Percentiles rank a stretch among this genome's conserved stretches.
Conservation (phyloP, 805 yeast genomes). For the Starmerella scarabaei region DNA sequence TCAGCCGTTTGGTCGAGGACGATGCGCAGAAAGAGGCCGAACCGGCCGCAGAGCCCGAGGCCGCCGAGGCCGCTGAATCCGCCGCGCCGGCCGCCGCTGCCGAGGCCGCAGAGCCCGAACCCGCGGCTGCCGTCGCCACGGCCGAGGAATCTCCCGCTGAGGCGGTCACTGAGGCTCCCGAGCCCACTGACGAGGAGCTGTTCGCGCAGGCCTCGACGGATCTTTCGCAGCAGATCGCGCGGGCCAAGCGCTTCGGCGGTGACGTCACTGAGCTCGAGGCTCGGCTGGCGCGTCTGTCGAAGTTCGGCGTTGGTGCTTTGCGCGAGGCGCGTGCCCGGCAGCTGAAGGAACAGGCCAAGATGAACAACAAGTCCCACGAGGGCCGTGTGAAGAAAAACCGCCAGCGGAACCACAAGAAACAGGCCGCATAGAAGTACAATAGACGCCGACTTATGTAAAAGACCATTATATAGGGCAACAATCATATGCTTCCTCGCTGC, state of each 20-base stretch:
- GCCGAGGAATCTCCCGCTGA: conserved; percentile 13
- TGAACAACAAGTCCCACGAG: background rate
- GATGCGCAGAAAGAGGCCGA: conserved; percentile 27
- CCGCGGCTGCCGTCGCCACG: conserved; percentile 16
- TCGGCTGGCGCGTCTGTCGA: conserved; percentile 58
- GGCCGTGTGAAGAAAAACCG: background rate
- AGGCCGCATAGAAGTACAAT: conserved; percentile 2
- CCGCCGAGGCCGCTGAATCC: conserved; percentile 7
- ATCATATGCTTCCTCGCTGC: no score
- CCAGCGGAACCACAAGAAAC: background rate
- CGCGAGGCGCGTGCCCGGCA: conserved; percentile 15
- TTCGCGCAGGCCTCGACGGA: conserved; percentile 55
- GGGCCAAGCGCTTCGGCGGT: conserved; percentile 66
- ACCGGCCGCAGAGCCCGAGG: background rate
- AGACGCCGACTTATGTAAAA: no score
- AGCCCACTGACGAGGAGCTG: conserved; percentile 54
- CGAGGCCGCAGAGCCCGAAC: conserved; percentile 18
- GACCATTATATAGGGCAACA: no score
- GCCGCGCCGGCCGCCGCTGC: conserved; percentile 5
- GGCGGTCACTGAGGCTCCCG: conserved; percentile 10
- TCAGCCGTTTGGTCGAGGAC: conserved; percentile 47
- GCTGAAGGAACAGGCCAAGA: background rate
- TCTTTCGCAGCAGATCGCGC: conserved; percentile 49
- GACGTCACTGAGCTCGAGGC: conserved; percentile 42
- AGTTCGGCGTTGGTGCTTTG: conserved; percentile 56